These are phyloP conservation scores for Avena atlantica DNA, from an alignment of 176 grass and related monocot species.

Conservation along the genomic window DNA sequence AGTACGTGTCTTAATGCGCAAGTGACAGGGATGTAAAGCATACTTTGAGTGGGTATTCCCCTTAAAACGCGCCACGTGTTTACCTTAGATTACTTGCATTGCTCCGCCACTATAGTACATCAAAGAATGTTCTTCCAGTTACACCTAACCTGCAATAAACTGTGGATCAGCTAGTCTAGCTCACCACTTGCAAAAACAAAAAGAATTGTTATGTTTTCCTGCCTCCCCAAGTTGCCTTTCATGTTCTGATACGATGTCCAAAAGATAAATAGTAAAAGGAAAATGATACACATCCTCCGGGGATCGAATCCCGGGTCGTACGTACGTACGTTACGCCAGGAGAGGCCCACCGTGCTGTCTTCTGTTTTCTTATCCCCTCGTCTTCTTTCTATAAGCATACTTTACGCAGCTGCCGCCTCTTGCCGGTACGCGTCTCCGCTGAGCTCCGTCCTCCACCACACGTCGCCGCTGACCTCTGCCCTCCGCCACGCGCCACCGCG, in stretches of 20 bases:
- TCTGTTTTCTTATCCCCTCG: too few species aligned
- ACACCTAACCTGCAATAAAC: slow-evolving; percentile 49
- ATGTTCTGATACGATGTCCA: slow-evolving; percentile 12
- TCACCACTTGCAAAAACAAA: background rate
- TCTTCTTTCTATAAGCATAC: too few species aligned
- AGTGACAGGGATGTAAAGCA: slow-evolving; percentile 51
- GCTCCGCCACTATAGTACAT: slow-evolving; percentile 39
- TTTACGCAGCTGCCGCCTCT: too few species aligned
- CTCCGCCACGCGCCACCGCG: too few species aligned
- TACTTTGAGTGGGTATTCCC: slow-evolving; percentile 17
- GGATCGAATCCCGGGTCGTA: too few species aligned
- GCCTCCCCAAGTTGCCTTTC: slow-evolving; percentile 32
- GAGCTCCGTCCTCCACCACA: too few species aligned
- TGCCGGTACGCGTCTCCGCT: too few species aligned
- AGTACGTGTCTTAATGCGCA: slow-evolving; percentile 50
- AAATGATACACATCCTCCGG: too few species aligned
- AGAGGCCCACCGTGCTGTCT: too few species aligned
- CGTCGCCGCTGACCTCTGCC: too few species aligned
- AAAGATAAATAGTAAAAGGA: too few species aligned
- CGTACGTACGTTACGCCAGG: too few species aligned
- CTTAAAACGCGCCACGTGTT: slow-evolving; percentile 43
- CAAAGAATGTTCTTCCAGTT: slow-evolving; percentile 50
- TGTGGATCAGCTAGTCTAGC: slow-evolving; percentile 12
- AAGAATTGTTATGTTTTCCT: slow-evolving; percentile 2
- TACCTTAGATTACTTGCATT: slow-evolving; percentile 47